Conservation (phyloP, 1,284 basidiomycete species). For the Microbotryum intermedium region DNA sequence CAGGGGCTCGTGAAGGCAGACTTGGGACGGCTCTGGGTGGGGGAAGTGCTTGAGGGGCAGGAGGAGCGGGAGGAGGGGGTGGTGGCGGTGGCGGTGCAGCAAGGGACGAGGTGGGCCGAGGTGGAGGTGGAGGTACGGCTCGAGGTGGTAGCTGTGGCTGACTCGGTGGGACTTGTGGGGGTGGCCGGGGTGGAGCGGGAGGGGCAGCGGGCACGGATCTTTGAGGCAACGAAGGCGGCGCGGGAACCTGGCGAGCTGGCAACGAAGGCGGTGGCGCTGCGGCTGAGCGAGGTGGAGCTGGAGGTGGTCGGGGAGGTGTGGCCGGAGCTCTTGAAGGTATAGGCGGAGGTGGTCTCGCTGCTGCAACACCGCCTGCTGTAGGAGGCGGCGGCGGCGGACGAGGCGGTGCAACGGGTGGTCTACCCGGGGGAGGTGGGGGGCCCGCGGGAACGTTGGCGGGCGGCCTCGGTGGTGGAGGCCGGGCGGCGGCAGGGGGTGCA, state of each 20-base stretch:
- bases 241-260: background rate
- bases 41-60: background rate
- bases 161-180: background rate
- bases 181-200: background rate
- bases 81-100: constrained; percentile 2
- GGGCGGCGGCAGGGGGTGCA: background rate
- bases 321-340: background rate
- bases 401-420: background rate
- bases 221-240: constrained; percentile 1
- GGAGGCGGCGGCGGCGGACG: background rate
- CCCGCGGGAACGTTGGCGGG: background rate
- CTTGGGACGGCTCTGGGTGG: background rate
- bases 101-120: background rate
- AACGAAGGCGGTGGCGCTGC: background rate
- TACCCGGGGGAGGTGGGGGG: background rate
- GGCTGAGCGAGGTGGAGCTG: background rate
- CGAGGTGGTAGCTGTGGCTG: background rate
- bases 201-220: background rate
- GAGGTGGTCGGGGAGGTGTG: background rate
- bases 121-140: background rate
- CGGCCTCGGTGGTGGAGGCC: background rate
- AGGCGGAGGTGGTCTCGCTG: background rate
- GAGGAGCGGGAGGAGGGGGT: background rate
- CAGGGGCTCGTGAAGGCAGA: background rate
- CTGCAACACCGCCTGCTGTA: background rate